Evolutionary conservation across 345 rosid species (phyloP).

Genomic region (Murraya paniculata): DNA sequence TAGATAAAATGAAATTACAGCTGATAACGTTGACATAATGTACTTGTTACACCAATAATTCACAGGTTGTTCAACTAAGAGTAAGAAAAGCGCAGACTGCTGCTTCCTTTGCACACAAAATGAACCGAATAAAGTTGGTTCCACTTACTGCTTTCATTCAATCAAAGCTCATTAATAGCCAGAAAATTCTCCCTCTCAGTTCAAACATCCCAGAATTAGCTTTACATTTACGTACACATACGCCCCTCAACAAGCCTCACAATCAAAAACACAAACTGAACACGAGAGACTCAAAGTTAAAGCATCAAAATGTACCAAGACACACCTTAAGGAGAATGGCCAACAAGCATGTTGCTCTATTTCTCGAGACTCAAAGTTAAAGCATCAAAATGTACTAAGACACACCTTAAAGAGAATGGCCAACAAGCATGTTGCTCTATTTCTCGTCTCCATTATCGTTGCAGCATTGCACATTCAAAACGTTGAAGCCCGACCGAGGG

Average conservation of each 20-base stretch:
- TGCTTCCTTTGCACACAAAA: not conserved
- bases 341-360: constrained; percentile 30
- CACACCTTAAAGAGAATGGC: constrained; percentile 18
- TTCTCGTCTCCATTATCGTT: constrained; percentile 29
- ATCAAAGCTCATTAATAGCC: not conserved
- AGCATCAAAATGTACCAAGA: not conserved
- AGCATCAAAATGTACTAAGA: not conserved
- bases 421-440: constrained; percentile 28
- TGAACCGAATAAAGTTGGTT: not conserved
- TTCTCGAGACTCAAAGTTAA: too few species aligned
- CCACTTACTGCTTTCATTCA: not conserved
- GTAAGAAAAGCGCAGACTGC: not conserved
- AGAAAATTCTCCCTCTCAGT: not conserved
- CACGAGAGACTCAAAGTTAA: not conserved
- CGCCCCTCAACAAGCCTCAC: not conserved
- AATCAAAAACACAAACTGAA: not conserved
- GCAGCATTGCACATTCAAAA: not conserved
- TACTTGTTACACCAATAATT: not conserved
- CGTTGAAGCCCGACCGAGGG: not conserved
- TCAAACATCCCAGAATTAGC: not conserved
- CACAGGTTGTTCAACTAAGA: too few species aligned
- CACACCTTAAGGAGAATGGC: constrained; percentile 17
- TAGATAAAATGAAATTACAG: too few species aligned
- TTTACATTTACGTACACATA: not conserved
- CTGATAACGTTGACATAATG: too few species aligned